These are phyloP conservation scores for Carex kokanica DNA, from an alignment of 176 grass and related monocot species.

Conservation along the genomic window DNA sequence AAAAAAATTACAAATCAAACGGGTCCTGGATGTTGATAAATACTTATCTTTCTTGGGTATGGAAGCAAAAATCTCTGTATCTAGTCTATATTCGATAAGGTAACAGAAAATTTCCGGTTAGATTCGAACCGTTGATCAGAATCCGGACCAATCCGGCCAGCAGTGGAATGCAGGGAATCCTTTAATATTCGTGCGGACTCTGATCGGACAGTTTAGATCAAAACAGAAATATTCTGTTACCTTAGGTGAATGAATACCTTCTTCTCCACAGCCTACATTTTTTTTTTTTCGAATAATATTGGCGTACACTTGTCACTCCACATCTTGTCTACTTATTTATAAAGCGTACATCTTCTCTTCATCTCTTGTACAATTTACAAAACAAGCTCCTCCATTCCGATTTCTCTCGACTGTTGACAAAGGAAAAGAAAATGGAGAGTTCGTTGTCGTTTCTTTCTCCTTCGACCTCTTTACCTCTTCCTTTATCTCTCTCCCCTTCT, in stretches of 20 bases:
- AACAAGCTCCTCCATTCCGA: not conserved
- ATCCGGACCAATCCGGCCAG: too few relatives aligned
- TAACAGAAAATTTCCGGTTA: too few relatives aligned
- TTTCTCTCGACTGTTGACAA: not conserved
- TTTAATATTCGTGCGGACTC: too few relatives aligned
- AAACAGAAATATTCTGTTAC: too few relatives aligned
- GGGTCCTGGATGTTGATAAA: too few relatives aligned
- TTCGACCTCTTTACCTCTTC: not conserved
- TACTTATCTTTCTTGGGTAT: too few relatives aligned
- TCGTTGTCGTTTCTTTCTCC: slow-evolving; percentile 16
- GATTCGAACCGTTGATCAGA: too few relatives aligned
- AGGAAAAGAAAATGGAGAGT: not conserved
- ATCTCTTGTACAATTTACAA: not conserved
- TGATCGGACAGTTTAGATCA: too few relatives aligned
- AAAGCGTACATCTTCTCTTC: not conserved
- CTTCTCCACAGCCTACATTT: not conserved
- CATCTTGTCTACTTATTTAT: slow-evolving; percentile 1
- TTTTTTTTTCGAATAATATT: not conserved
- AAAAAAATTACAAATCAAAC: too few relatives aligned
- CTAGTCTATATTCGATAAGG: too few relatives aligned
- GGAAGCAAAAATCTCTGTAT: too few relatives aligned
- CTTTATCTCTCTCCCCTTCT: not conserved
- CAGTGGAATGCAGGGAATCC: too few relatives aligned
- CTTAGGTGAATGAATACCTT: not conserved
- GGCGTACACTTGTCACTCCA: not conserved